These are phyloP conservation scores for Gorgonomyces haynaldii DNA, from an alignment of 192 early-diverging fungal species.

Conservation along the genomic window DNA sequence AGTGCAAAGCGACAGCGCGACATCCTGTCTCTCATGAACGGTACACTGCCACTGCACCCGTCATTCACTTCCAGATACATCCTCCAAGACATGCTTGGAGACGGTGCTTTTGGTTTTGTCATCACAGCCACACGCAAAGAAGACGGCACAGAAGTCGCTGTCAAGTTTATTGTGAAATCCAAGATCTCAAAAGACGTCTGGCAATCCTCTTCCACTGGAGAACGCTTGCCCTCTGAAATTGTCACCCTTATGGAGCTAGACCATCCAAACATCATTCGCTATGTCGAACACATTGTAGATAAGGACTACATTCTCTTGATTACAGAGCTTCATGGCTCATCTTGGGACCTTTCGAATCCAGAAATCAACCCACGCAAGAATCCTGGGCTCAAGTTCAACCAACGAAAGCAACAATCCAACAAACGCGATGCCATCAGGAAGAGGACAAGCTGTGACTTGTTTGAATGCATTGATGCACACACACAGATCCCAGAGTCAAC, in stretches of 20 bases:
- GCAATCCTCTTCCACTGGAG: slow-evolving; percentile 11
- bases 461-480: slow-evolving; percentile 39
- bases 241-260: slow-evolving; percentile 15
- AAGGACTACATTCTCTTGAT: slow-evolving; percentile 30
- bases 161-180: slow-evolving; percentile 31
- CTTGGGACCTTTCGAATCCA: slow-evolving; percentile 26
- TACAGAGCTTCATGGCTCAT: slow-evolving; percentile 36
- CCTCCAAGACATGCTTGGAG: slow-evolving; percentile 29
- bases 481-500: slow-evolving; percentile 17
- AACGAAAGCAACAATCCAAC: slow-evolving; percentile 9
- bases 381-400: slow-evolving; percentile 19
- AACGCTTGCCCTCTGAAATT: slow-evolving; percentile 25
- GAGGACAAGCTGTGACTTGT: slow-evolving; percentile 34
- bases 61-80: slow-evolving; percentile 18
- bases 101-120: slow-evolving; percentile 42
- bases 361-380: slow-evolving; percentile 20
- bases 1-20: background rate
- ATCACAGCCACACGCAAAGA: slow-evolving; percentile 22
- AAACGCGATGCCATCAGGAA: slow-evolving; percentile 23
- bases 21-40: slow-evolving; percentile 16
- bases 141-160: slow-evolving; percentile 25
- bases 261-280: slow-evolving; percentile 38
- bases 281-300: slow-evolving; percentile 31
- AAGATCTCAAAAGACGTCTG: slow-evolving; percentile 32
- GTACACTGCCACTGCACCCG: slow-evolving; percentile 6